Evolutionary conservation across 495 filamentous ascomycete genomes (phyloP).

Genomic region (Barbatosphaeria neglecta): DNA sequence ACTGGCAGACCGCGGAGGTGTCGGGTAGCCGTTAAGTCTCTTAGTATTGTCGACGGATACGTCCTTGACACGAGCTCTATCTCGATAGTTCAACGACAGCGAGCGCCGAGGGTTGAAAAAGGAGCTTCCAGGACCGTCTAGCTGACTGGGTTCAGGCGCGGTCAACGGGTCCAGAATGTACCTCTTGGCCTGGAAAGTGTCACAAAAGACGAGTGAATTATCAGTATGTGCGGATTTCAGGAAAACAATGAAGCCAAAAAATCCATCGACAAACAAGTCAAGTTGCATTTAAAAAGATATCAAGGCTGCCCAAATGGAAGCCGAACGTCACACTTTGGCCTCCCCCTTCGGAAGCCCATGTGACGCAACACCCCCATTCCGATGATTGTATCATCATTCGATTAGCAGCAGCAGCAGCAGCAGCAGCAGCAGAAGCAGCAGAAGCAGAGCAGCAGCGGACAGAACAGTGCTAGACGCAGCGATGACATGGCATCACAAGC

Average conservation of each 20-base stretch:
- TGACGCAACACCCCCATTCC: background rate
- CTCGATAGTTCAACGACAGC: constrained; percentile 3
- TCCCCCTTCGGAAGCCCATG: background rate
- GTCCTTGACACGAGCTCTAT: constrained; percentile 3
- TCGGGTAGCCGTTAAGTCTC: constrained; percentile 8
- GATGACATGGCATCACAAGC: too few species aligned
- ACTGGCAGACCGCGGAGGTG: constrained; percentile 21
- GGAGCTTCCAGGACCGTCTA: constrained; percentile 39
- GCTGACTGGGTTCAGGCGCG: constrained; percentile 39
- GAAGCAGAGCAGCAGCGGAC: too few species aligned
- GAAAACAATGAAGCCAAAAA: background rate
- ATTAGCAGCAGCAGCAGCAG: background rate
- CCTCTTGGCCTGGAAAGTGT: constrained; percentile 44
- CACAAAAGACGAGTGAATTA: background rate
- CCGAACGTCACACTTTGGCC: background rate
- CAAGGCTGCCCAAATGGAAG: too few species aligned
- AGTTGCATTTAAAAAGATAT: too few species aligned
- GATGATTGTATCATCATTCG: too few species aligned
- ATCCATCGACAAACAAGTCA: too few species aligned
- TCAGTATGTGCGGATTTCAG: background rate
- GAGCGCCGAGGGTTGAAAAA: constrained; percentile 24
- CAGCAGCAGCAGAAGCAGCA: too few species aligned
- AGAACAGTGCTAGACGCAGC: too few species aligned
- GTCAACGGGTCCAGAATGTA: constrained; percentile 48
- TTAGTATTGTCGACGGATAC: background rate